Evolutionary conservation across 345 rosid species (phyloP), one percentile per base, ranked within the genome.

Genomic region (Euphorbia lathyris): DNA sequence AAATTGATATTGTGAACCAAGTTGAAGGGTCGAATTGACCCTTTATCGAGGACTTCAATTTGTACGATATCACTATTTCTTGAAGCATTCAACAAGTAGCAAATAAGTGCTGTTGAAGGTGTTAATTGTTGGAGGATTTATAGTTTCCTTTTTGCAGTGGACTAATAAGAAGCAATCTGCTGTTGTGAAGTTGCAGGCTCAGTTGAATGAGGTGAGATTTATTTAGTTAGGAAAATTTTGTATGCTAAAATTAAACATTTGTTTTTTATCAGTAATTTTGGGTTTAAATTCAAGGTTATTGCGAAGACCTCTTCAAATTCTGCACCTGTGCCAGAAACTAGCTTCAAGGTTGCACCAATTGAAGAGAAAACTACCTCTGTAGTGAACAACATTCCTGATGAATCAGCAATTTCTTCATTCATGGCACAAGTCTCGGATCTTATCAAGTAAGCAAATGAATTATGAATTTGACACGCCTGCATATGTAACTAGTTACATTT

Each of bases 341-440:
- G 60, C 30, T 60, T 65, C 2, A 67, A 75, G 70, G 73, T 65
- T 59, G 77, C 74, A 9, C 72, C 78, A 63, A 5, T 74, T 0
- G 74, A 85, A 34, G 92, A 75, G 66, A 79, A 82, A 57, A 85
- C 67, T 48, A 73, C 70, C 40, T 62, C 82, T 19, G 66, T 63
- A 1, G 86, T 75, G 63, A 76, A 60, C 32, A 70, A 30, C n/a
- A 80, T 85, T 80, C 83, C 90, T 5, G 92, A 88, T 79, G 74
- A 82, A 36, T 65, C 83, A 7, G 66, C 85, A 10, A 77, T 91
- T 66, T 78, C 90, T n/a, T 93, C 83, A 43, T 94, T 94, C 78
- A 90, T 94, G 92, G 20, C 84, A 34, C 91, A 92, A 82, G 97
- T 92, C 23, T 88, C 97, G 0, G 85, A 90, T 73, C 92, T 90